Conservation (phyloP, 306 rosid genomes). For the Clitoria ternatea region DNA sequence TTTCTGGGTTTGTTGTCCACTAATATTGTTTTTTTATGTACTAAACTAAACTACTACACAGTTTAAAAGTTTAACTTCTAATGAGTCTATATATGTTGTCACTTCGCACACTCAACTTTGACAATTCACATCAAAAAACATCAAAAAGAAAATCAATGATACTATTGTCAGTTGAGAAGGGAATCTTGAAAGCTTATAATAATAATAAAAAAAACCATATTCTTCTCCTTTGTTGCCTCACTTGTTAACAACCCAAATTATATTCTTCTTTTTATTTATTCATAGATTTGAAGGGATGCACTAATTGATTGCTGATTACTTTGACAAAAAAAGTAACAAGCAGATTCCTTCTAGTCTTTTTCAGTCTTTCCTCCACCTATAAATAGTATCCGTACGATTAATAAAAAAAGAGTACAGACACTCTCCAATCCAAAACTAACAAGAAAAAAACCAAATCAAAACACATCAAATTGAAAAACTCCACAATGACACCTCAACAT, state of each 20-base stretch:
- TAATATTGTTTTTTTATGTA: too few species aligned
- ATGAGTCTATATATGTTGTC: background rate
- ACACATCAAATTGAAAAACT: constrained; percentile 41
- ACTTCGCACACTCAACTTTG: background rate
- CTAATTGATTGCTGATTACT: background rate
- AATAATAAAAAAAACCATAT: too few species aligned
- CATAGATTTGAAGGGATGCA: background rate
- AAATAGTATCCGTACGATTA: constrained; percentile 16
- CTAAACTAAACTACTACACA: too few species aligned
- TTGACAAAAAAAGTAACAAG: background rate
- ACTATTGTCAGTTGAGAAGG: too few species aligned
- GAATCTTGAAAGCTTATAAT: background rate
- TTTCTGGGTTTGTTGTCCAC: too few species aligned
- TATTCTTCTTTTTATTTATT: background rate
- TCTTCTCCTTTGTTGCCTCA: background rate
- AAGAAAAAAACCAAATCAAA: background rate
- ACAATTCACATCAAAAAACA: background rate
- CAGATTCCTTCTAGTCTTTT: background rate
- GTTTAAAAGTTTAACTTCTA: background rate
- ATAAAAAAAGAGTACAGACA: constrained; percentile 1
- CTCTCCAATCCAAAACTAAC: background rate
- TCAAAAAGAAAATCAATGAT: background rate
- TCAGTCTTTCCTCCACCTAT: background rate
- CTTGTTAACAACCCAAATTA: background rate
- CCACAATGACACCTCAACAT: constrained; percentile 67